Evolutionary conservation across 179 eudicot species (phyloP).

Genomic region (Patellifolia procumbens): DNA sequence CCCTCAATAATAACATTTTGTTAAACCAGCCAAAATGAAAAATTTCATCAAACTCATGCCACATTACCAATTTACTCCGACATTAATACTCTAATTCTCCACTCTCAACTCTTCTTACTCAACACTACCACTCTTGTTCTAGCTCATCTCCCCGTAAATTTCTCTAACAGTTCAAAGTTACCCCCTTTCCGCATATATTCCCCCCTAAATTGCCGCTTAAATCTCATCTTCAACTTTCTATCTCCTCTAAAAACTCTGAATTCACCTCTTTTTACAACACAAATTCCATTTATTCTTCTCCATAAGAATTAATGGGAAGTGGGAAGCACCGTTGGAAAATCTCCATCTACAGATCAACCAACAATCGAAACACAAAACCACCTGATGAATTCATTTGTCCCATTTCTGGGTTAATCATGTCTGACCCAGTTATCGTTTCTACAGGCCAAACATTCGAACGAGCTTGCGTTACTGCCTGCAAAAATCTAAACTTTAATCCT

Average conservation of each 20-base stretch:
- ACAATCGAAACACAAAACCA: conserved; percentile 15
- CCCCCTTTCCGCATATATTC: conserved; percentile 13
- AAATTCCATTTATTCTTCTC: neutral
- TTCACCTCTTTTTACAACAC: neutral
- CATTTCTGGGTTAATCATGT: conserved; percentile 40
- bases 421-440: conserved; percentile 49
- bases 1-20: neutral
- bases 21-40: neutral
- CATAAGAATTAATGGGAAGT: conserved; percentile 26
- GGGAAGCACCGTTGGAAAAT: conserved; percentile 39
- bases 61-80: neutral
- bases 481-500: conserved; percentile 44
- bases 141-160: neutral
- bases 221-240: neutral
- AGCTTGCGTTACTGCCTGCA: conserved; percentile 62
- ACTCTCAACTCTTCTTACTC: no score
- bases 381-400: conserved; percentile 45
- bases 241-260: neutral
- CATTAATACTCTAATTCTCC: neutral
- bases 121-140: neutral
- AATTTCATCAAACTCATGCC: neutral
- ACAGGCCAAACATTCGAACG: conserved; percentile 50
- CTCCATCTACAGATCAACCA: conserved; percentile 44
- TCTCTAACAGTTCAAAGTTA: no score
- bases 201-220: conserved; percentile 8